Conservation (phyloP, 805 yeast genomes). For the Pichia gijzeniarum region DNA sequence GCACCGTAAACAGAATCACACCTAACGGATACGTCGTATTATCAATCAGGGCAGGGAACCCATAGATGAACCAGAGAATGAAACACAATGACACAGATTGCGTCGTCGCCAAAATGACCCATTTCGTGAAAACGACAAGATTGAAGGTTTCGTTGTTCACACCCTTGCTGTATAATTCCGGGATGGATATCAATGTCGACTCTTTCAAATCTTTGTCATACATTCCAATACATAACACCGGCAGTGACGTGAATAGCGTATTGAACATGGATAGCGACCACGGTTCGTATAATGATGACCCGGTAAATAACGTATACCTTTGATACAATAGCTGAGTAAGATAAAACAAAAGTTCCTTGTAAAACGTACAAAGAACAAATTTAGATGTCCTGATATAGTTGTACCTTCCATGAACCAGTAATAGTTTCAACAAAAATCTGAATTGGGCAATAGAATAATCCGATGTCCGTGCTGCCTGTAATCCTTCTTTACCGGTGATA, state of each 20-base stretch:
- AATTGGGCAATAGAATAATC: slow-evolving; percentile 96
- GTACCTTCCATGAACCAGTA: slow-evolving; percentile 93
- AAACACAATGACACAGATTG: slow-evolving; percentile 72
- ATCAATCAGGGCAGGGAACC: slow-evolving; percentile 58
- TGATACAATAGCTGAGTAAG: slow-evolving; percentile 85
- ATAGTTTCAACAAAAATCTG: slow-evolving; percentile 69
- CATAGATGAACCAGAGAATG: slow-evolving; percentile 62
- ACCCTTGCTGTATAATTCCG: slow-evolving; percentile 80
- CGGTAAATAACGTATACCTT: slow-evolving; percentile 80
- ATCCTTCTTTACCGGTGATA: slow-evolving; percentile 93
- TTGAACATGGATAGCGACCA: slow-evolving; percentile 98
- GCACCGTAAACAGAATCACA: slow-evolving; percentile 62
- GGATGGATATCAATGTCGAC: slow-evolving; percentile 82
- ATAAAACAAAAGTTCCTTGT: slow-evolving; percentile 87
- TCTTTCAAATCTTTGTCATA: slow-evolving; percentile 88
- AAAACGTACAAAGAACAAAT: slow-evolving; percentile 88
- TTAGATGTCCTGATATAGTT: slow-evolving; percentile 89
- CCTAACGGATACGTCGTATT: slow-evolving; percentile 82
- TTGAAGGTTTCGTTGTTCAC: slow-evolving; percentile 70
- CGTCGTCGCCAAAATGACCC: slow-evolving; percentile 73
- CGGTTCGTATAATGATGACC: slow-evolving; percentile 87
- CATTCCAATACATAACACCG: slow-evolving; percentile 91
- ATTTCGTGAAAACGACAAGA: slow-evolving; percentile 56
- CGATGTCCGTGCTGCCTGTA: slow-evolving; percentile 92
- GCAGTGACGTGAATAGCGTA: slow-evolving; percentile 87